Base-by-base conservation (phyloP, 2,329 filamentous ascomycete species). In the Microascus cirrosus region DNA sequence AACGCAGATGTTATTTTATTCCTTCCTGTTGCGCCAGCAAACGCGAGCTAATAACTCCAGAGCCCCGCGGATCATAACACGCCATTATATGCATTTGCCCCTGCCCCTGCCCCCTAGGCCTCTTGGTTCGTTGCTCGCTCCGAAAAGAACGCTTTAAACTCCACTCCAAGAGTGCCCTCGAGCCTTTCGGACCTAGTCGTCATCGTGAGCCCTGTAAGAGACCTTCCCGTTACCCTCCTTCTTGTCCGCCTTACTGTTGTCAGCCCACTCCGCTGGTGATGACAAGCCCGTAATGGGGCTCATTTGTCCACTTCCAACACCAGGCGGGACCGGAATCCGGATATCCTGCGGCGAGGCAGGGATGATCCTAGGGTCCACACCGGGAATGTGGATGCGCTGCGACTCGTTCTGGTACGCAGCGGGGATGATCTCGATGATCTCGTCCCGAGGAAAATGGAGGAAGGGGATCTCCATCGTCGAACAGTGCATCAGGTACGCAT, bases 391-490 rank as follows among this genome's bases (percentile, higher is more conserved):
- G 65, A 99, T 91, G 59, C 91, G 85, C 70, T 90, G 94, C 22
- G 93, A 90, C 71, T 94, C 88, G 68, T 99, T 99, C 74, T 96
- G 94, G 73, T 99, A 99, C 35, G 90, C 93, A 20, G 93, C 92
- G 2, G 94, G 95, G 60, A 97, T 95, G 68, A 99, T 96, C 77
- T 99, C 94, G 64, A 99, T 96, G 68, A 99, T 97, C 70, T 99
- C 91, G 68, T 99, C 87, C 51, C 94, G 88, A 3, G 94, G 94
- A 67, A 99, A 99, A 63, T 90, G 89, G 61, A 99, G 82, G 64
- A 86, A 87, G 3, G 94, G 94, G 61, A 99, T 99, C 67, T 95
- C 91, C 71, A 87, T 88, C 10, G 95, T 92, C 69, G 93, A 94
- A 74, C 94, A 97, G 65, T 95, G 94, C 94, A 99, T 99, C 45